Evolutionary conservation across 768 basidiomycete species (phyloP), one percentile per base, ranked within the genome.

Genomic region (Termitomyces eurrhizus): DNA sequence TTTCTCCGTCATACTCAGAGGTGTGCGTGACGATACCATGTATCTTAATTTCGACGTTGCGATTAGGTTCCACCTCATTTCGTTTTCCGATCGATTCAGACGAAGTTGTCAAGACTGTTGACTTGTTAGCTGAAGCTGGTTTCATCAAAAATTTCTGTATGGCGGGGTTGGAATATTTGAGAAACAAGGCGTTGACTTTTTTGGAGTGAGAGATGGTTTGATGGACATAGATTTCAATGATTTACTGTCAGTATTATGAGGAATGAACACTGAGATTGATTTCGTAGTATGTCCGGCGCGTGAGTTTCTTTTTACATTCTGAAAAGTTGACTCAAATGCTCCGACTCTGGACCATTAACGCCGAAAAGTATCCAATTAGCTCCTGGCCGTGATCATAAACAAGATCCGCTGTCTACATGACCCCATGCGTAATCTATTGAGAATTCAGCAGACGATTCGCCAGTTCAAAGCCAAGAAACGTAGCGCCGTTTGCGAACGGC

Each of bases 401-500:
- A 57, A 49, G 56, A 29, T 49, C 29, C 26, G 46, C 26, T 32
- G 14, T 57, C 46, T 49, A 32, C 13, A 33, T 35, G 50, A 14
- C 3, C 36, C 46, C 5, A 35, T 21, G 33, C n/a, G 11, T 18
- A 18, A 18, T 42, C 14, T 33, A 35, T 16, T 39, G 56, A 33
- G 74, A 75, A 67, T 84, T 85, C 61, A 92, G 75, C 46, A 85
- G 63, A 50, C 94, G 83, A 75, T 86, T 93, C 48, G 92, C 93
- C 76, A 98, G 80, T 79, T 98, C 96, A 68, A 95, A 98, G 1
- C 93, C 95, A 59, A 96, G 84, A 82, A 98, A 98, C 0, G 96
- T 98, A 1, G 93, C 93, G 21, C 95, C 96, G 66, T 98, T 98
- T 12, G 95, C 95, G 68, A 97, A 96, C 0, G 95, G 95, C 2